Conservation (phyloP, 768 basidiomycete genomes). For the Atractiella rhizophila region DNA sequence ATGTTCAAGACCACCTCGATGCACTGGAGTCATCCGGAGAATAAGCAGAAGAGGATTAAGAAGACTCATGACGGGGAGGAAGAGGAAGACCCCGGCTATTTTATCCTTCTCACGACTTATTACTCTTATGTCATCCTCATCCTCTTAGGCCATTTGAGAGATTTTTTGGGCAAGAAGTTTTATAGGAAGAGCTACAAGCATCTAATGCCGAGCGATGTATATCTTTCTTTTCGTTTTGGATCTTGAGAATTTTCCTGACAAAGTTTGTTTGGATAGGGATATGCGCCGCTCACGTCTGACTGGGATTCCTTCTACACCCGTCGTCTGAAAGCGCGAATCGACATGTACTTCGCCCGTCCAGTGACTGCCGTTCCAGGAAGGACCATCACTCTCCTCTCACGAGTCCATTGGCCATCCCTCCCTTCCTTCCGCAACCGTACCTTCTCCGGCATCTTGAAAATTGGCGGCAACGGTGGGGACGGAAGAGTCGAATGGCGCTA, state of each 20-base stretch:
- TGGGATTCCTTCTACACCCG: conserved; percentile 99
- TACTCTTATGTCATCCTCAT: conserved; percentile 83
- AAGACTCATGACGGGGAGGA: conserved; percentile 18
- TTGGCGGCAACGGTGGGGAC: too few relatives aligned
- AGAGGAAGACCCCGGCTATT: conserved; percentile 77
- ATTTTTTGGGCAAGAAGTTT: conserved; percentile 78
- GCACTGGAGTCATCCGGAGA: conserved; percentile 14
- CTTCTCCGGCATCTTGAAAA: conserved; percentile 48
- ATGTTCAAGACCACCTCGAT: conserved; percentile 11
- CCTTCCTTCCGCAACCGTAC: conserved; percentile 32
- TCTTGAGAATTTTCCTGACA: not conserved
- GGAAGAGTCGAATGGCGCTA: too few relatives aligned
- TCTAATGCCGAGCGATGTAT: conserved; percentile 55
- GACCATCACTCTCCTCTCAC: conserved; percentile 62
- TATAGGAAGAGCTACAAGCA: conserved; percentile 44
- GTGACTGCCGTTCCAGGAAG: conserved; percentile 87
- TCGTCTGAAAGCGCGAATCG: conserved; percentile 73
- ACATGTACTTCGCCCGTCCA: conserved; percentile 81
- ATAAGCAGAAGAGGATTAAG: too few relatives aligned
- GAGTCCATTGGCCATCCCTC: conserved; percentile 58
- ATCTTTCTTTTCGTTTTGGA: conserved; percentile 18
- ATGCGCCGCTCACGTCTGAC: conserved; percentile 87
- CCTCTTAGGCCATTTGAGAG: conserved; percentile 68
- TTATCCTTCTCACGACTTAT: conserved; percentile 73
- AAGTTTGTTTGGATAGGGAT: conserved; percentile 36